Base-by-base conservation (phyloP, 148 eudicot genomes). In the Vaccinium corymbosum region DNA sequence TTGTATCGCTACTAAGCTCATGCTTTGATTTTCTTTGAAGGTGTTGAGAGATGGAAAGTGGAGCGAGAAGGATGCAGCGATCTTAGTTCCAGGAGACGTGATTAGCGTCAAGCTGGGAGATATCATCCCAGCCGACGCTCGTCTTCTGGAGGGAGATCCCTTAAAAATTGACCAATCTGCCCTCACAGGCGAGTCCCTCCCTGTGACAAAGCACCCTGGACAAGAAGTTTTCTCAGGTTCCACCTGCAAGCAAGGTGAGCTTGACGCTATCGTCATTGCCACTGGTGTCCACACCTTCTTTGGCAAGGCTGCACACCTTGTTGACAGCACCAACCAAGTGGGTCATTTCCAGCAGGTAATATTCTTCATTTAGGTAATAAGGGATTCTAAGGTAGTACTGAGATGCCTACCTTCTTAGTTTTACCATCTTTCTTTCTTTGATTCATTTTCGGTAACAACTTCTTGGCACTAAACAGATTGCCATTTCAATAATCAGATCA, bases 261-360 rank as follows among this genome's bases (percentile, higher is more conserved):
- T 93, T 6, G 93, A 91, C 80, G 95, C 94, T 0, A 84, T 94
- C 50, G 95, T 94, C 59, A 94, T 93, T 48, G 95, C 98, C 79
- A 94, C 95, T 22, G 98, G 98, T 35, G 89, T 91, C 71, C 89
- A 90, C 86, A 90, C 95, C 75, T 93, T 93, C 90, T 94, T 93
- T 73, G 95, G 98, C 76, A 94, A 94, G 84, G 95, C 98, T 56
- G 98, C 98, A 42, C 94, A 93, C 84, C 88, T 94, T 78, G 98
- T 94, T 48, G 94, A 94, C 22, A 91, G 80, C 89, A 93, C 98
- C 76, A 90, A 90, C 80, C 93, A 94, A 85, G 94, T 89, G 29
- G 98, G 95, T 59, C 94, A 93, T 68, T 94, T 94, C 83, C 98
- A 93, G 76, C 79, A 90, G 90, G 97, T 92, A 84, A 48, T 46